Evolutionary conservation across 352 stramenopile species (phyloP), one percentile per base, ranked within the genome.

Genomic region (Phytophthora aleatoria): DNA sequence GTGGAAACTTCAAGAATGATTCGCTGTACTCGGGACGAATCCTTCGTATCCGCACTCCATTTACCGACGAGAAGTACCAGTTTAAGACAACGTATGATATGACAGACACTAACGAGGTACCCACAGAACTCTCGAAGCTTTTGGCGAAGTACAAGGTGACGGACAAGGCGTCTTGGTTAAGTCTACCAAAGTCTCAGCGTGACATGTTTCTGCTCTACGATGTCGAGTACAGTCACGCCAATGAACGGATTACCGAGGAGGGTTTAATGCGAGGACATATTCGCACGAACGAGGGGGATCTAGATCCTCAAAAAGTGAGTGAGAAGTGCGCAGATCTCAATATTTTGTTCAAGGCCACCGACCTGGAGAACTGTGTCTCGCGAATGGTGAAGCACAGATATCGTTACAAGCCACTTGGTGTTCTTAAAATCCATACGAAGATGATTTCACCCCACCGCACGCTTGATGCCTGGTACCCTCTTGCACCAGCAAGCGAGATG

Each of bases 181-280:
- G 63, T 6, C 51, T 89, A 15, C 73, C 79, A 0, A 79, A 64
- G 55, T 49, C 56, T 6, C 69, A 78, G 2, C 83, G 83, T 26
- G 83, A 92, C 44, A 38, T 89, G 2, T 90, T 92, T 39, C 54
- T 92, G 51, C 60, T 92, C 3, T 92, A 90, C 28, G 83, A 90
- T 38, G 61, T 92, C 11, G 81, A 90, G 63, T 92, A 90, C 28
- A 70, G 69, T 38, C 73, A 90, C 49, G 63, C 66, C 3, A 73
- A 84, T 39, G 83, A 92, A 59, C 73, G 73, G 10, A 82, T 90
- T 50, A 71, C 79, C 20, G 83, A 92, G 36, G 82, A 89, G 69
- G 67, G 74, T 0, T 61, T 92, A 49, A 65, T 89, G 27, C 77
- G 83, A 13, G 83, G 86, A 24, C 66, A 90, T 38, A 64, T 92